Conservation (phyloP, 2,329 filamentous ascomycete genomes). For the Metarhizium rileyi region DNA sequence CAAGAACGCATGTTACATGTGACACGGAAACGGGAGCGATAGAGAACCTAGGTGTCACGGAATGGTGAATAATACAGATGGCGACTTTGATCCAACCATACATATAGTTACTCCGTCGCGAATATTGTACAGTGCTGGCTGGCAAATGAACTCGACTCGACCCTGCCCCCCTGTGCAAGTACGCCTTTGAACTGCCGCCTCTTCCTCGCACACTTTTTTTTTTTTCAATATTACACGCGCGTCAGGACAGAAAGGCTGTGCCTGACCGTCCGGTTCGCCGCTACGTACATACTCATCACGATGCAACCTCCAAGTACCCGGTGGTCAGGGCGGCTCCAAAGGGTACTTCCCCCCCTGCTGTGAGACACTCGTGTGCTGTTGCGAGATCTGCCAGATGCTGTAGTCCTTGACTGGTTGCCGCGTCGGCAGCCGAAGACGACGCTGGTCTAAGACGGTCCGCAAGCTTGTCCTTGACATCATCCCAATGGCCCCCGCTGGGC, state of each 20-base stretch:
- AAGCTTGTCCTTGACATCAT: slow-evolving; percentile 40
- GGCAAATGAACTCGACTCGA: no score
- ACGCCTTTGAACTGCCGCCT: no score
- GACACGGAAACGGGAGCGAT: no score
- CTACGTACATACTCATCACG: background rate
- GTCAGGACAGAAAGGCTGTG: background rate
- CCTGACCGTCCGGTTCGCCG: background rate
- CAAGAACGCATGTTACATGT: no score
- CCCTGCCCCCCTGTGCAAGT: no score
- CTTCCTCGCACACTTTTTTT: no score
- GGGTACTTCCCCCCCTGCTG: slow-evolving; percentile 20
- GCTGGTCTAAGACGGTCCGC: slow-evolving; percentile 24
- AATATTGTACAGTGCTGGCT: no score
- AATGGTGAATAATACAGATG: no score
- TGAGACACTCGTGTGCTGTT: slow-evolving; percentile 30
- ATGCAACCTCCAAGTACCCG: slow-evolving; percentile 22
- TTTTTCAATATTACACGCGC: background rate
- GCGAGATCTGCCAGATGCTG: slow-evolving; percentile 52
- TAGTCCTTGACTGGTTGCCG: slow-evolving; percentile 41
- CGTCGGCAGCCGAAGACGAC: slow-evolving; percentile 23
- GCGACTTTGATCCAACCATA: no score
- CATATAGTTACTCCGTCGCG: no score
- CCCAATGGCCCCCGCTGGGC: slow-evolving; percentile 44
- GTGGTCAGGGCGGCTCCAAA: slow-evolving; percentile 24
- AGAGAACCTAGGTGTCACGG: no score